Percentiles rank a stretch among this genome's conserved stretches.
These are phyloP conservation scores for Trichoderma sp. DNA, from an alignment of 2,329 filamentous ascomycete species.

Conservation along the genomic window DNA sequence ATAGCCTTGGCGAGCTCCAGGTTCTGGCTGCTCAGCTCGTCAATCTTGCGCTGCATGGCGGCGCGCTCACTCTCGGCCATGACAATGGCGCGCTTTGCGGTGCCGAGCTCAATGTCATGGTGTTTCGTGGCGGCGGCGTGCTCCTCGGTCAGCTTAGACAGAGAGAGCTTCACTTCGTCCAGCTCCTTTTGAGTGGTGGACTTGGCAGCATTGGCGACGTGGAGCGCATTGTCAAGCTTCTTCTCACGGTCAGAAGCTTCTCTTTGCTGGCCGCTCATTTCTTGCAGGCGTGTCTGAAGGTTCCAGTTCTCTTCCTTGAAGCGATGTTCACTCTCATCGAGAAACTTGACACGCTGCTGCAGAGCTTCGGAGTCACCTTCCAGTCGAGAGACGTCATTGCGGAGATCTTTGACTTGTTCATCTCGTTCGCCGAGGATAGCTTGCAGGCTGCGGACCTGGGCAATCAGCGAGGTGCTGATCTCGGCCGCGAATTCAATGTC, in stretches of 20 bases:
- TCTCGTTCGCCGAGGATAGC: slow-evolving; percentile 83
- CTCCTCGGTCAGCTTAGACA: slow-evolving; percentile 80
- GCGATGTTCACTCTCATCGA: slow-evolving; percentile 92
- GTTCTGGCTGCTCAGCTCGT: slow-evolving; percentile 86
- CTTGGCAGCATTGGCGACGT: slow-evolving; percentile 72
- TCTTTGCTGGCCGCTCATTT: slow-evolving; percentile 71
- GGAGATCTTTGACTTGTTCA: slow-evolving; percentile 74
- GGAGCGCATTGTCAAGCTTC: slow-evolving; percentile 73
- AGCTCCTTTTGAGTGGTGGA: slow-evolving; percentile 77
- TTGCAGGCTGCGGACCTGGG: slow-evolving; percentile 92
- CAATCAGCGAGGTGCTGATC: slow-evolving; percentile 90
- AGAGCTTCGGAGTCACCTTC: slow-evolving; percentile 81
- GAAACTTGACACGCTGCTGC: slow-evolving; percentile 73
- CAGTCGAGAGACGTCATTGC: slow-evolving; percentile 73
- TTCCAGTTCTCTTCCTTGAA: slow-evolving; percentile 99
- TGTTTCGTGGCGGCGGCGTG: slow-evolving; percentile 75
- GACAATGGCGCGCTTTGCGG: slow-evolving; percentile 76
- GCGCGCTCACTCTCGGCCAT: slow-evolving; percentile 76
- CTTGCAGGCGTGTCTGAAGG: slow-evolving; percentile 88
- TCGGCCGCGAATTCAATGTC: slow-evolving; percentile 99
- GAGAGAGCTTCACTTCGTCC: slow-evolving; percentile 80
- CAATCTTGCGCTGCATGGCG: slow-evolving; percentile 80
- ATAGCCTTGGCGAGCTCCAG: slow-evolving; percentile 86
- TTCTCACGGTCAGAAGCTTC: slow-evolving; percentile 82
- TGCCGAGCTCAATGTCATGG: slow-evolving; percentile 85